Evolutionary conservation across 139 green algal species (phyloP), one percentile per base, ranked within the genome.

Genomic region (Yamagishiella unicocca): DNA sequence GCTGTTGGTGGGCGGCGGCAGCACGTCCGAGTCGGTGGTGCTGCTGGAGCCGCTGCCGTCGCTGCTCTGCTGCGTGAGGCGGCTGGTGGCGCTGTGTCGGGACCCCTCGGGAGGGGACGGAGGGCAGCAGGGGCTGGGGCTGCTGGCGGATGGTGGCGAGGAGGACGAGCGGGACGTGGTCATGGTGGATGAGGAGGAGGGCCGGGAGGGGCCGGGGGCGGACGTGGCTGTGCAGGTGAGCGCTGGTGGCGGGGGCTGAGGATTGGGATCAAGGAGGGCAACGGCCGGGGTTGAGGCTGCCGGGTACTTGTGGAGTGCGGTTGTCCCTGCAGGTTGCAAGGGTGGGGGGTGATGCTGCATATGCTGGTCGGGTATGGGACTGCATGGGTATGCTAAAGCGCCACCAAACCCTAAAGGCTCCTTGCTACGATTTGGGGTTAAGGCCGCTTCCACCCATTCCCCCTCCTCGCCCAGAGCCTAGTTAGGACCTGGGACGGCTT

Each of bases 1-100:
- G 31, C 40, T 87, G 38, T 75, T 89, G 66, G 75, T 87, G 38
- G 35, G 40, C 22, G 82, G 45, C 24, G 66, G 66, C 66, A 61
- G 42, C 24, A 58, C 25, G 27, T 45, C 7, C 78, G 81, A 68
- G 4, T 19, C 79, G 1, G 43, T 85, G 46, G 6, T 55, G 27
- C 66, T 93, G 31, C 27, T 94, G 35, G 92, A 95, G 85, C 92
- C 92, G 31, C 80, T 95, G 80, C 89, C 90, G 27, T 68, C 82
- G 46, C 77, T 93, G 89, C 79, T 95, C 68, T 61, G 62, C 8
- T 89, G 73, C 29, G 75, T 89, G 50, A 79, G 80, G 25, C 80
- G 70, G 45, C 55, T 93, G 22, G 82, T 83, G 43, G 17, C 40
- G 21, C 31, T 66, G 43, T 67, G 73, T 58, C 62, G 67, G 2